Base-by-base conservation (phyloP, 1,284 basidiomycete genomes). In the Microbotryum scabiosae region DNA sequence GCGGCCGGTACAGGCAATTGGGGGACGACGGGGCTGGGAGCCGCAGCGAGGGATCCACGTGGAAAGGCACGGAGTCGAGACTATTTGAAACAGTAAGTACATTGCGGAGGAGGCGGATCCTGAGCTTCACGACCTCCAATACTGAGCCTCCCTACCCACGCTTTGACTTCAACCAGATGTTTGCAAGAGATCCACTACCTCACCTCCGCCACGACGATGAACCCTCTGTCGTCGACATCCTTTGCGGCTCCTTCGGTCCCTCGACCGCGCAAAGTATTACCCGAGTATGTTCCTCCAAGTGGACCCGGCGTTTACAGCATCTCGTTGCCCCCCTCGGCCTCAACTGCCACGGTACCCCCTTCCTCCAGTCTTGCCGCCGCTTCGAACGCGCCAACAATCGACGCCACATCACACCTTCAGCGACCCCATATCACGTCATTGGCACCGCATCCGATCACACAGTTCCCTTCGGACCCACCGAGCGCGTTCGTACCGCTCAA, bases 171-270 rank as follows among this genome's bases (percentile, higher is more conserved):
- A 18, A 30, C 30, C 67, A 89, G 87, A 77, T 96, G 96, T 77
- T 79, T 98, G 44, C 94, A 97, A 78, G 94, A 98, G 79, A 90
- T 98, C 69, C 89, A 90, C 9, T 98, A 99, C 75, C 80, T 99
- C 56, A 99, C 94, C 1, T 97, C 92, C 2, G 85, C 91, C 1
- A 88, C 94, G 73, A 93, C 94, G 4, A 85, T 98, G 80, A 99
- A 99, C 74, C 96, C 94, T 44, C 80, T 99, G 43, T 90, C 91
- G 0, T 62, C 65, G 26, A 66, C 66, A 48, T 70, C 70, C 41
- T 63, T 69, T 25, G 57, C 66, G 9, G 72, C 67, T 5, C 68
- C 69, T 43, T 57, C 64, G 26, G 57, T 73, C 43, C 63, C 59
- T 10, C 47, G 72, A 18, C 71, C 71, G 12, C 56, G 70, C 23